Conservation (phyloP, 306 rosid genomes). For the Quercus wislizeni region DNA sequence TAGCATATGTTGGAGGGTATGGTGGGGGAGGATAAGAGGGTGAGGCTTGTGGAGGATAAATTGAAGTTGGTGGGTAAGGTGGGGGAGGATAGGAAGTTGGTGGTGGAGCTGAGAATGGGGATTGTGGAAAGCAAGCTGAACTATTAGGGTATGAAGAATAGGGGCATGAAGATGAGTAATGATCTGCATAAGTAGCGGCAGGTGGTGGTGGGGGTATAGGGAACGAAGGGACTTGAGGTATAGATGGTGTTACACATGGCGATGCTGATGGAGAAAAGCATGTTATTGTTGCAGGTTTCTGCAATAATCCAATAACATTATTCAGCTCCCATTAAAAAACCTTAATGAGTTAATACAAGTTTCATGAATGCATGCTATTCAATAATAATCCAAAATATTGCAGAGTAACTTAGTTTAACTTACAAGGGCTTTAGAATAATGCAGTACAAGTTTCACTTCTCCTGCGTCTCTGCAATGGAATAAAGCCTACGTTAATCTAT, state of each 20-base stretch:
- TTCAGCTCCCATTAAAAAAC: not conserved
- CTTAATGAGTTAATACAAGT: not conserved
- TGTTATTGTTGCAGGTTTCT: slow-evolving; percentile 27
- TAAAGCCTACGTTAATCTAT: not conserved
- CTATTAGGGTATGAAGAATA: slow-evolving; percentile 18
- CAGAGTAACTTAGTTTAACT: slow-evolving; percentile 10
- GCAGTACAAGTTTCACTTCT: slow-evolving; percentile 45
- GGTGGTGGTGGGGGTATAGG: not conserved
- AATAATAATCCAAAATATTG: not conserved
- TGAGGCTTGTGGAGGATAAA: too few relatives aligned
- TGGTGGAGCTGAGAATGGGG: slow-evolving; percentile 14
- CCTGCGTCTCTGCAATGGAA: slow-evolving; percentile 39
- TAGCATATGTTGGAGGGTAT: slow-evolving; percentile 18
- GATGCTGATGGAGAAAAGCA: slow-evolving; percentile 51
- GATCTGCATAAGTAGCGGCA: too few relatives aligned
- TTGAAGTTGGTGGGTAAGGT: slow-evolving; percentile 3
- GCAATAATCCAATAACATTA: slow-evolving; percentile 16
- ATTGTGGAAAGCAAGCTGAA: slow-evolving; percentile 28
- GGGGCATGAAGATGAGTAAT: slow-evolving; percentile 1
- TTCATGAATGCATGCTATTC: not conserved
- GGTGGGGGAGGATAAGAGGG: slow-evolving; percentile 17
- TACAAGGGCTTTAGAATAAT: slow-evolving; percentile 36
- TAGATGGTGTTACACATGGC: slow-evolving; percentile 33
- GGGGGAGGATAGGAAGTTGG: slow-evolving; percentile 8
- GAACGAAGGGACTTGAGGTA: slow-evolving; percentile 31